Base-by-base conservation (phyloP, 2,329 filamentous ascomycete genomes). In the Pyricularia sp. region DNA sequence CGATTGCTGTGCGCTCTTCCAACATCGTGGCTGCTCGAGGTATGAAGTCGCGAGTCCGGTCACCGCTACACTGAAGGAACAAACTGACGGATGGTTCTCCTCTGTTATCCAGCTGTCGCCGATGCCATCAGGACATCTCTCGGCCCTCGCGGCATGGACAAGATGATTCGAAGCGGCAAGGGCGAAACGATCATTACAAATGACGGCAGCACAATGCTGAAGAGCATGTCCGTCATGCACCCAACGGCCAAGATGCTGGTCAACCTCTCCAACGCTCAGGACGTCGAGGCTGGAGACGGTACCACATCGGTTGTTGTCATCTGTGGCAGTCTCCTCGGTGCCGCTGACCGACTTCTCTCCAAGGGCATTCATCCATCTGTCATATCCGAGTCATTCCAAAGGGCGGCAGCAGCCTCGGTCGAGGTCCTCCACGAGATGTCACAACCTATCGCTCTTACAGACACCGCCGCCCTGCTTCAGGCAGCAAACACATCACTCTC, bases 181-280 rank as follows among this genome's bases (percentile, higher is more conserved):
- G 95, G 94, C 82, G 92, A 97, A 81, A 97, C 94, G 70, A 95
- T 98, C 80, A 99, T 99, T 83, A 99, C 95, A 77, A 99, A 99
- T 85, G 95, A 99, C 82, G 95, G 95, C 79, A 97, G 96, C 84
- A 99, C 95, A 69, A 99, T 99, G 94, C 84, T 99, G 77, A 97
- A 92, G 83, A 94, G 94, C 84, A 98, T 99, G 95, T 92, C 92
- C 73, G 95, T 99, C 73, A 93, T 99, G 91, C 95, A 99, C 79
- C 95, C 95, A n/a, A 97, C 96, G 66, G 95, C 95, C 67, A 97
- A 97, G 84, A 99, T 99, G 95, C 86, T 99, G 74, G 95, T 99
- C 76, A 94, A 99, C 80, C 87, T 99, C 71, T 96, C 94, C 76
- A 92, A 95, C 73, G 95, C 95, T 73, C 95, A 99, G 80, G 95